These are phyloP conservation scores for Theobroma grandiflorum DNA, from an alignment of 441 rosid species.

Conservation along the genomic window DNA sequence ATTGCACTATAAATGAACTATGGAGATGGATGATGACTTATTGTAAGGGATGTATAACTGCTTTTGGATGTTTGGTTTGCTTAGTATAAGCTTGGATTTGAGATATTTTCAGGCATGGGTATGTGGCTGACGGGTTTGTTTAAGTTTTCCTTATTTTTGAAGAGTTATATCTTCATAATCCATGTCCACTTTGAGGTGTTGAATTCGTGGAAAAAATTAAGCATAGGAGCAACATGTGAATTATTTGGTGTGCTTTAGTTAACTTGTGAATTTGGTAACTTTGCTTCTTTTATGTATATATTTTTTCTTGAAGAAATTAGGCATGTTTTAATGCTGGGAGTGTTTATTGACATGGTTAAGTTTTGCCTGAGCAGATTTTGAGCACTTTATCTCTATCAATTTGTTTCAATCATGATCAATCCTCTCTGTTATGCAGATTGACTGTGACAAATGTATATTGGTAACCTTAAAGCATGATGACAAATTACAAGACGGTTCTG, in stretches of 20 bases:
- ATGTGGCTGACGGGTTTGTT: background rate
- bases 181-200: background rate
- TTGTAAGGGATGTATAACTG: background rate
- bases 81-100: background rate
- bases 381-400: background rate
- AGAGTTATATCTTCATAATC: background rate
- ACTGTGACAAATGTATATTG: conserved; percentile 95
- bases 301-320: background rate
- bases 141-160: background rate
- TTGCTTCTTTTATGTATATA: background rate
- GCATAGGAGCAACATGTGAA: background rate
- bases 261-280: conserved; percentile 5
- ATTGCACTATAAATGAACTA: background rate
- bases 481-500: conserved; percentile 94
- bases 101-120: background rate
- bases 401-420: conserved; percentile 28
- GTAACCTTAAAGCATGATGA: conserved; percentile 98
- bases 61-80: background rate
- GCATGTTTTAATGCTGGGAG: background rate
- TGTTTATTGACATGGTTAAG: background rate
- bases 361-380: background rate
- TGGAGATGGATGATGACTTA: conserved; percentile 16
- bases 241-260: background rate
- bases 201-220: background rate
- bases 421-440: conserved; percentile 71